phyloP scores from a whole-genome alignment of 768 basidiomycete genomes.

The Plicaturopsis crispa region DNA sequence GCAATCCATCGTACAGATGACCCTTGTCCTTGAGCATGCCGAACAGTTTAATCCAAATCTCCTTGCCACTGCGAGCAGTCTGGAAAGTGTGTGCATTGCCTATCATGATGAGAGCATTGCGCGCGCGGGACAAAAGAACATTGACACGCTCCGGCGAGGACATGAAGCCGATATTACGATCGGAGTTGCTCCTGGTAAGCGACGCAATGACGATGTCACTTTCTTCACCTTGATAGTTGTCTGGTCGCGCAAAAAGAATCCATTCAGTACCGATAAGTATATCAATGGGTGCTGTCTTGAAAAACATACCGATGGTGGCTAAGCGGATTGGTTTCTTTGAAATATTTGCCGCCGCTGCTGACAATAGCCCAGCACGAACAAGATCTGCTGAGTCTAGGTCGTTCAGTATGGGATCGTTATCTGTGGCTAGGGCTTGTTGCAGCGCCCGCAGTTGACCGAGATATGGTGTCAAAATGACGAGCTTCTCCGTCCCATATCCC shows the following conservation, averaged over 20 bases:
- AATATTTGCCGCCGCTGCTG: conserved; percentile 27
- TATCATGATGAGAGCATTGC: conserved; percentile 57
- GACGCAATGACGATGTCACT: conserved; percentile 59
- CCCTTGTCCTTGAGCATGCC: conserved; percentile 29
- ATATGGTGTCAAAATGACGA: conserved; percentile 38
- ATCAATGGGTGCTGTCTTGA: neutral
- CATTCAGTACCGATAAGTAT: neutral
- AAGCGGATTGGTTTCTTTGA: conserved; percentile 41
- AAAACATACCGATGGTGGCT: conserved; percentile 31
- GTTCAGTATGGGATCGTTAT: conserved; percentile 29
- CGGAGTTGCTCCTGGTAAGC: conserved; percentile 51
- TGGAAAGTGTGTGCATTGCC: conserved; percentile 57
- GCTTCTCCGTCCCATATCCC: conserved; percentile 28
- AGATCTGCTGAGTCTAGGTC: conserved; percentile 34
- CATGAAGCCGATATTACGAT: conserved; percentile 65
- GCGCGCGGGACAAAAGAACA: conserved; percentile 62
- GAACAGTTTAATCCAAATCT: conserved; percentile 47
- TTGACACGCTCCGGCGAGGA: conserved; percentile 61
- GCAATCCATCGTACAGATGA: conserved; percentile 53
- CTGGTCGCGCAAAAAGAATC: conserved; percentile 21
- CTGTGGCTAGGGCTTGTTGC: conserved; percentile 20
- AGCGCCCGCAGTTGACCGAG: conserved; percentile 30
- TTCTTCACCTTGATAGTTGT: conserved; percentile 76
- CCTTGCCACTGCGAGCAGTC: conserved; percentile 39
- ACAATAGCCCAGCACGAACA: conserved; percentile 31